phyloP scores from a whole-genome alignment of 163 green algal species.

The Chlamydomonas reinhardtii region DNA sequence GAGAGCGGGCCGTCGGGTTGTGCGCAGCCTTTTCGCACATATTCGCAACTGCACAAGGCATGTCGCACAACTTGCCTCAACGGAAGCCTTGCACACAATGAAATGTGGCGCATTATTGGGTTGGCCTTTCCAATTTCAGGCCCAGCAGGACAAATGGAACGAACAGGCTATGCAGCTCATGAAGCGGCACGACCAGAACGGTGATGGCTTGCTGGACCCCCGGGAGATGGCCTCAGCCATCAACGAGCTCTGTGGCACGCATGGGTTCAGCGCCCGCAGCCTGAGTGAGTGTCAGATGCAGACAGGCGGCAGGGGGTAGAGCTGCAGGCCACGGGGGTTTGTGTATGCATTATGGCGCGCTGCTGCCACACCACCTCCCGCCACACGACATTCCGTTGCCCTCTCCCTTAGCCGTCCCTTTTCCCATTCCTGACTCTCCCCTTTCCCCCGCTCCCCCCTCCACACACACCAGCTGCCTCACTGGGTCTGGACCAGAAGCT shows the following conservation, averaged over 20 bases:
- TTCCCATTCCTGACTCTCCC: background rate
- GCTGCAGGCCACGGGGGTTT: too few species aligned
- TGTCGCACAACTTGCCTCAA: too few species aligned
- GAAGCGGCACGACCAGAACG: conserved; percentile 49
- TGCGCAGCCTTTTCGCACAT: too few species aligned
- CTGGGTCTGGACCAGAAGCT: conserved; percentile 47
- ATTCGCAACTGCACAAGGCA: too few species aligned
- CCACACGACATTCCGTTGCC: too few species aligned
- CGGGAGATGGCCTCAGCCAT: conserved; percentile 45
- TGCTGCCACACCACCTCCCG: too few species aligned
- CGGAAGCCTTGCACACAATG: too few species aligned
- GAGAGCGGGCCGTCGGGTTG: too few species aligned
- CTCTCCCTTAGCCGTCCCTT: too few species aligned
- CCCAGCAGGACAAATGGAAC: conserved; percentile 40
- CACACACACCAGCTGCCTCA: conserved; percentile 8
- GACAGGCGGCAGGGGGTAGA: too few species aligned
- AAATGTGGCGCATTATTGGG: too few species aligned
- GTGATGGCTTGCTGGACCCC: conserved; percentile 40
- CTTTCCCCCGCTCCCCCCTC: background rate
- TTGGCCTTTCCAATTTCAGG: background rate
- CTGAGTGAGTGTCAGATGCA: background rate
- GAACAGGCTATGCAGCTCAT: conserved; percentile 43
- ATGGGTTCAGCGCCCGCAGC: conserved; percentile 42
- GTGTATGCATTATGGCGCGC: too few species aligned
- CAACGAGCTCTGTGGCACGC: conserved; percentile 46